phyloP scores from a whole-genome alignment of 495 filamentous ascomycete species.

The Xanthoparmelia taractica region DNA sequence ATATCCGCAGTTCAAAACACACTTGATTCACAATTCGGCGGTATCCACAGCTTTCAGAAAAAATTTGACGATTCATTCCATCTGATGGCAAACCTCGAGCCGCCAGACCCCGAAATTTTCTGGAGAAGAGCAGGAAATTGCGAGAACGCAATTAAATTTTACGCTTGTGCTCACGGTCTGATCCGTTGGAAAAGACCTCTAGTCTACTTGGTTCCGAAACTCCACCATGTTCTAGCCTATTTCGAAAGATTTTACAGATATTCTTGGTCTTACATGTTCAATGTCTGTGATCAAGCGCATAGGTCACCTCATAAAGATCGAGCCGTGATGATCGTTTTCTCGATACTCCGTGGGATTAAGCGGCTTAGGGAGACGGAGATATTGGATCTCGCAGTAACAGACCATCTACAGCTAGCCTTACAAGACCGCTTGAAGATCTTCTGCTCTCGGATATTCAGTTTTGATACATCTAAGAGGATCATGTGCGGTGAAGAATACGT shows the following conservation, averaged over 20 bases:
- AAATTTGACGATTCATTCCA: neutral
- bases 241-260: neutral
- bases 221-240: neutral
- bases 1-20: neutral
- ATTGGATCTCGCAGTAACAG: neutral
- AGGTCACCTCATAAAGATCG: neutral
- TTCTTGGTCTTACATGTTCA: neutral
- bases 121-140: too few relatives aligned
- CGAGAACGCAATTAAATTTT: neutral
- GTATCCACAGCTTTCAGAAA: neutral
- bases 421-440: neutral
- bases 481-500: neutral
- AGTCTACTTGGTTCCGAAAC: neutral
- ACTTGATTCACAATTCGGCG: neutral
- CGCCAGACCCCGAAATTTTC: too few relatives aligned
- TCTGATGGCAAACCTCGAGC: neutral
- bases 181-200: neutral
- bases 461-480: neutral
- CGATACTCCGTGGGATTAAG: neutral
- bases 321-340: neutral
- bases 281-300: neutral
- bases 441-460: neutral
- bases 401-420: constrained; percentile 1
- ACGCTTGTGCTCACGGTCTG: neutral
- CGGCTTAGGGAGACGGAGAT: neutral